Percentiles rank a stretch among this genome's conserved stretches.
Evolutionary conservation across 352 stramenopile genomes (phyloP).

Genomic region (Globisporangium abappressorium): DNA sequence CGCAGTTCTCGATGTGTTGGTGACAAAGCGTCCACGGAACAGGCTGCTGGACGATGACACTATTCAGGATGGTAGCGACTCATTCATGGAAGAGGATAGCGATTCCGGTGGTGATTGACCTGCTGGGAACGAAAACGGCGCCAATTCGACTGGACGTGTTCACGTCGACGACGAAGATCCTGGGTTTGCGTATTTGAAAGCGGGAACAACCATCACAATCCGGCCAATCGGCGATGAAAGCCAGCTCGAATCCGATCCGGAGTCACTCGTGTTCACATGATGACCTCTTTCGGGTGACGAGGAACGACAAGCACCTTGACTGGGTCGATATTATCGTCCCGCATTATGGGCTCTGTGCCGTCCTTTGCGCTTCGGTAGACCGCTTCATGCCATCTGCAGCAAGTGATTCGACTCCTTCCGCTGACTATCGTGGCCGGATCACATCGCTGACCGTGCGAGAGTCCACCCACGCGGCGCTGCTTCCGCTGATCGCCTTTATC

Average conservation of each 20-base stretch:
- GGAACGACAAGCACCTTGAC: background rate
- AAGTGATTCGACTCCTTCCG: background rate
- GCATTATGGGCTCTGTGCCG: background rate
- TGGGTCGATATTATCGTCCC: conserved; percentile 10
- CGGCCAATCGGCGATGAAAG: background rate
- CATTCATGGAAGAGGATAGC: background rate
- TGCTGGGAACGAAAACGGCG: background rate
- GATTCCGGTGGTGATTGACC: background rate
- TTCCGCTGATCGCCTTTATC: conserved; percentile 2
- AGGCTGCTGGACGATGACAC: conserved; percentile 23
- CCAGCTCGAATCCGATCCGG: background rate
- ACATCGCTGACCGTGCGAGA: background rate
- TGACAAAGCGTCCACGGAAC: conserved; percentile 17
- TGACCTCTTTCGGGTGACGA: conserved; percentile 2
- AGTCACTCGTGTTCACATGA: background rate
- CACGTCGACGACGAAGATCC: background rate
- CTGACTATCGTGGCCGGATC: background rate
- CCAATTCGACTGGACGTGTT: background rate
- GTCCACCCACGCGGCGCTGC: background rate
- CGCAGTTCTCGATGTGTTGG: conserved; percentile 22
- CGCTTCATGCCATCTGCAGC: background rate
- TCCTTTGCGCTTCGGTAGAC: background rate
- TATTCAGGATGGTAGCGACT: background rate
- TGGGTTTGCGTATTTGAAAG: background rate
- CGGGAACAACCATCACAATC: background rate